Conservation (phyloP, 495 filamentous ascomycete genomes). For the Umbilicaria muhlenbergii region DNA sequence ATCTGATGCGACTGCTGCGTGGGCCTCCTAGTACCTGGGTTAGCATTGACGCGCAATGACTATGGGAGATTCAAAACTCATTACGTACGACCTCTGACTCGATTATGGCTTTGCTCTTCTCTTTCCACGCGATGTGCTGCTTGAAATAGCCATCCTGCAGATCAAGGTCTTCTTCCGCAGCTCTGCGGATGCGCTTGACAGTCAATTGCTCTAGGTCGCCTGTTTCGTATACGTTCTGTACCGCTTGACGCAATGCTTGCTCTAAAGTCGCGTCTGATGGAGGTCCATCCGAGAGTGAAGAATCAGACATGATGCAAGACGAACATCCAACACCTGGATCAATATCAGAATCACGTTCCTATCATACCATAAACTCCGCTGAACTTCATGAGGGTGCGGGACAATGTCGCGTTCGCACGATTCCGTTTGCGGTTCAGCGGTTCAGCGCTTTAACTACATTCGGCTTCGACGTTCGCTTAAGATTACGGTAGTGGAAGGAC, state of each 20-base stretch:
- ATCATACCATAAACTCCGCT: no score
- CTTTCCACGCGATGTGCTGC: constrained; percentile 50
- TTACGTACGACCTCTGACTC: constrained; percentile 49
- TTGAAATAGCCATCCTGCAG: constrained; percentile 61
- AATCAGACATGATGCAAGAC: constrained; percentile 12
- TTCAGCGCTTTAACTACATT: no score
- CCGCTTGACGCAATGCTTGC: constrained; percentile 40
- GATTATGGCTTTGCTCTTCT: constrained; percentile 62
- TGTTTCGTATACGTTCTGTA: constrained; percentile 38
- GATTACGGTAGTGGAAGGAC: no score
- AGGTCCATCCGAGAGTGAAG: constrained; percentile 10
- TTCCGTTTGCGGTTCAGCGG: no score
- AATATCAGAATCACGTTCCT: no score
- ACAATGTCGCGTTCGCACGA: no score
- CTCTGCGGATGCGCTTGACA: constrained; percentile 55
- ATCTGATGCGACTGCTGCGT: neutral
- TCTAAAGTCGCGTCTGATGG: constrained; percentile 29
- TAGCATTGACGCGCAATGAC: neutral
- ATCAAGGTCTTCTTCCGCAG: constrained; percentile 45
- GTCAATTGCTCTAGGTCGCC: constrained; percentile 52
- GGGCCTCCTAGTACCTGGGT: constrained; percentile 3
- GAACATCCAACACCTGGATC: no score
- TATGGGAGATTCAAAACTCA: neutral
- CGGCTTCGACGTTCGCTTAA: no score
- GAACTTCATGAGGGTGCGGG: no score